Base-by-base conservation (phyloP, 2,329 filamentous ascomycete genomes). In the Verticillium nubilum region DNA sequence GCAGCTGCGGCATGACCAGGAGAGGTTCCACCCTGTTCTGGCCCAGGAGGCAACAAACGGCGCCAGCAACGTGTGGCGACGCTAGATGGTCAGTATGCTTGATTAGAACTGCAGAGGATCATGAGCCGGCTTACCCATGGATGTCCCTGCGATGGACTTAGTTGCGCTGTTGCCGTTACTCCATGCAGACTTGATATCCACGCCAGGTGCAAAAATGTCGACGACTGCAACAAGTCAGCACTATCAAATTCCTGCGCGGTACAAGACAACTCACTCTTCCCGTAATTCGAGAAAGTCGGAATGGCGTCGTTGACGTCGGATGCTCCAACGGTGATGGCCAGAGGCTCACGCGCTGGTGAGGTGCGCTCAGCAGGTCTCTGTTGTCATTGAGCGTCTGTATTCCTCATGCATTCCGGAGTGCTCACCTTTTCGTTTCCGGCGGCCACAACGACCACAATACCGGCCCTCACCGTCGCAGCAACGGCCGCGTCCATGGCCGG, bases 301-400 rank as follows among this genome's bases (percentile, higher is more conserved):
- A 72, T 70, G 58, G 66, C 62, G 64, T 80, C 76, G 58, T 61
- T 65, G 23, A 59, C 65, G 63, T 73, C 71, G 52, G 74, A 76
- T 47, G 80, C 77, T 57, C 76, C 81, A 52, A 84, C 79, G 5
- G 81, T 83, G 67, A 81, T 76, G 54, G 75, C 81, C 35, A 69
- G 68, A 5, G 76, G 57, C 31, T 73, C 76, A 5, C 74, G 78
- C 59, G 79, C 77, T 2, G 80, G 79, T 17, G 80, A 82, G 5
- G 31, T 31, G 9, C n/a, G 29, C 12, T 56, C 31, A 5, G 54
- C 10, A 33, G 9, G n/a, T 37, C 25, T n/a, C 54, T 56, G 33
- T 19, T 56, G 10, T 25, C 23, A 15, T n/a, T 56, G 23, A 42
- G 54, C 19, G 19, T 29, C 52, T n/a, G n/a, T n/a, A n/a, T n/a